These are phyloP conservation scores for Chalaropsis ovoidea DNA, from an alignment of 2,329 filamentous ascomycete species.

Conservation along the genomic window DNA sequence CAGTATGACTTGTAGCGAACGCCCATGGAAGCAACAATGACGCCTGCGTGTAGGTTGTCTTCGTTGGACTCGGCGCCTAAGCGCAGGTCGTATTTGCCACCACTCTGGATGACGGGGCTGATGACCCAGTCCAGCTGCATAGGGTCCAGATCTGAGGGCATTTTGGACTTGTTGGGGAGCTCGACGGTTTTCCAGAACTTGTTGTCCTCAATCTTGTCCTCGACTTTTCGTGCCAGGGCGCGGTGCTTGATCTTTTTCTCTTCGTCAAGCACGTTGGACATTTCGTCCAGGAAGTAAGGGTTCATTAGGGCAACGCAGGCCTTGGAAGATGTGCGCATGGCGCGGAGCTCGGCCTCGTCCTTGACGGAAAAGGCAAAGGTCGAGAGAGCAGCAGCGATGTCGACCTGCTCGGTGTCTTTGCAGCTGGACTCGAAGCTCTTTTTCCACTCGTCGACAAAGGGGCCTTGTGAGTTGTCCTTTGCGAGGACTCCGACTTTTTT, in stretches of 20 bases:
- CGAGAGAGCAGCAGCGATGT: slow-evolving; percentile 73
- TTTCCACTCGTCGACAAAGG: slow-evolving; percentile 96
- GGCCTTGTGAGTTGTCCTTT: slow-evolving; percentile 75
- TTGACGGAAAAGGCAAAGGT: slow-evolving; percentile 79
- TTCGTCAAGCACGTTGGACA: slow-evolving; percentile 89
- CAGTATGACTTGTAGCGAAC: slow-evolving; percentile 94
- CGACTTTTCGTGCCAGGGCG: slow-evolving; percentile 72
- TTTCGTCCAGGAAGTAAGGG: slow-evolving; percentile 94
- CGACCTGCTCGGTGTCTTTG: slow-evolving; percentile 80
- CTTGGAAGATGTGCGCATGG: slow-evolving; percentile 87
- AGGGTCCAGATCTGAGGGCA: slow-evolving; percentile 78
- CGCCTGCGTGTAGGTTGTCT: slow-evolving; percentile 75
- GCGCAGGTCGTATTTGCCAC: slow-evolving; percentile 86
- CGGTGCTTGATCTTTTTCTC: slow-evolving; percentile 96
- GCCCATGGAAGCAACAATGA: slow-evolving; percentile 86
- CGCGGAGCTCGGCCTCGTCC: slow-evolving; percentile 85
- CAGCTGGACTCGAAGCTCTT: slow-evolving; percentile 64
- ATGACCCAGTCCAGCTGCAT: slow-evolving; percentile 89
- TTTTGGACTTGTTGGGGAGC: slow-evolving; percentile 59
- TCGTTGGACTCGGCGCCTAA: slow-evolving; percentile 69
- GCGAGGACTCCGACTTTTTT: slow-evolving; percentile 82
- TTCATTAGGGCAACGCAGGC: slow-evolving; percentile 92
- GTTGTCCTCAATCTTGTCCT: slow-evolving; percentile 80
- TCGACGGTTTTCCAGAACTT: slow-evolving; percentile 84
- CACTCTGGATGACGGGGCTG: slow-evolving; percentile 84